These are phyloP conservation scores for Gossypium schwendimanii DNA, from an alignment of 441 rosid species.

Conservation along the genomic window DNA sequence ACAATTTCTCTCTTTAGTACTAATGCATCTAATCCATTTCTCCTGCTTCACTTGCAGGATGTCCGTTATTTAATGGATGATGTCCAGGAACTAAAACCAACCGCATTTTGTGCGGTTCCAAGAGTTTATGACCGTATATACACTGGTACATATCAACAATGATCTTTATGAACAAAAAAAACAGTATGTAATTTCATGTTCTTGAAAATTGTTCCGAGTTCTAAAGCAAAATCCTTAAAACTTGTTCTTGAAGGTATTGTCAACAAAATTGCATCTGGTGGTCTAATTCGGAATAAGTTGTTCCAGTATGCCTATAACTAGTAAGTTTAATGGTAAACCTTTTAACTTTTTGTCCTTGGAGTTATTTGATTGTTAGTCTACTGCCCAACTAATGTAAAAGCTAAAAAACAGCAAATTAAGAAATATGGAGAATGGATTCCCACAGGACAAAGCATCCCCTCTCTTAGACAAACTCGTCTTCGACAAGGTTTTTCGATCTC, in stretches of 20 bases:
- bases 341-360: not conserved
- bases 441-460: slow-evolving; percentile 80
- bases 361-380: not conserved
- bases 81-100: slow-evolving; percentile 74
- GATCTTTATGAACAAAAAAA: not conserved
- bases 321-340: slow-evolving; percentile 35
- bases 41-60: slow-evolving; percentile 37
- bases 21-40: not conserved
- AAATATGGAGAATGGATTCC: slow-evolving; percentile 59
- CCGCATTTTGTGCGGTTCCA: slow-evolving; percentile 75
- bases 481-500: slow-evolving; percentile 46
- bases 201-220: not conserved
- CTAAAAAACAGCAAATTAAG: slow-evolving; percentile 53
- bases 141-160: slow-evolving; percentile 37
- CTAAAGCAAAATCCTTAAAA: not conserved
- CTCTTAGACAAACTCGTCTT: slow-evolving; percentile 67
- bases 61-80: slow-evolving; percentile 68
- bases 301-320: slow-evolving; percentile 70
- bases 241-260: slow-evolving; percentile 49
- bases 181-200: not conserved
- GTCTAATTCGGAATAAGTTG: slow-evolving; percentile 50
- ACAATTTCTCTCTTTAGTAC: not conserved
- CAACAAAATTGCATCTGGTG: slow-evolving; percentile 59
- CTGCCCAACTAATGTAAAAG: slow-evolving; percentile 12
- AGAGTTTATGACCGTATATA: slow-evolving; percentile 79